Percentiles rank a stretch among this genome's conserved stretches.
Conservation (phyloP, 345 rosid species). For the Citropsis articulata region DNA sequence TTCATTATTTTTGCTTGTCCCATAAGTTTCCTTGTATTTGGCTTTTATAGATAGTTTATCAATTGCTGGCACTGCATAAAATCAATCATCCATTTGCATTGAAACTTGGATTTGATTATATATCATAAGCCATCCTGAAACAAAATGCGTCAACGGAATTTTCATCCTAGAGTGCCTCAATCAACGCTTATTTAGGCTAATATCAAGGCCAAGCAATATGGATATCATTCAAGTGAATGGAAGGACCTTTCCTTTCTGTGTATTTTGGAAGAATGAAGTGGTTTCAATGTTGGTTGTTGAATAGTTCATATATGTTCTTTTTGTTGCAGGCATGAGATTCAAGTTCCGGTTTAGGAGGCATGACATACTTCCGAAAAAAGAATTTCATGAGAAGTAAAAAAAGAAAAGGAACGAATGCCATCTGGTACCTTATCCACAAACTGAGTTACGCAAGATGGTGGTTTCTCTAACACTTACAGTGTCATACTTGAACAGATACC, state of each 20-base stretch:
- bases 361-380: slow-evolving; percentile 80
- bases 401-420: not conserved
- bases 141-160: not conserved
- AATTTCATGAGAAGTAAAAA: slow-evolving; percentile 63
- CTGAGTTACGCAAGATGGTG: not conserved
- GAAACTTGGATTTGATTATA: not conserved
- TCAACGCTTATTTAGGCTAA: not conserved
- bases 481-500: not conserved
- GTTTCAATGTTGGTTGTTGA: not conserved
- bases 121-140: not conserved
- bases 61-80: not conserved
- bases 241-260: not conserved
- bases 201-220: not conserved
- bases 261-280: not conserved
- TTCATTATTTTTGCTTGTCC: slow-evolving; percentile 7
- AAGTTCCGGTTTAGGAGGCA: slow-evolving; percentile 68
- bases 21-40: not conserved
- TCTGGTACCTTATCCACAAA: not conserved
- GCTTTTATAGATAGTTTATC: not conserved
- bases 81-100: not conserved
- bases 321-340: slow-evolving; percentile 61
- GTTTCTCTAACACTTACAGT: not conserved
- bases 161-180: not conserved
- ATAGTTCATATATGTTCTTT: not conserved
- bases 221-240: not conserved